Percentiles rank a stretch among this genome's conserved stretches.
phyloP scores from a whole-genome alignment of 441 rosid species.

The Syzygium syzygioides region DNA sequence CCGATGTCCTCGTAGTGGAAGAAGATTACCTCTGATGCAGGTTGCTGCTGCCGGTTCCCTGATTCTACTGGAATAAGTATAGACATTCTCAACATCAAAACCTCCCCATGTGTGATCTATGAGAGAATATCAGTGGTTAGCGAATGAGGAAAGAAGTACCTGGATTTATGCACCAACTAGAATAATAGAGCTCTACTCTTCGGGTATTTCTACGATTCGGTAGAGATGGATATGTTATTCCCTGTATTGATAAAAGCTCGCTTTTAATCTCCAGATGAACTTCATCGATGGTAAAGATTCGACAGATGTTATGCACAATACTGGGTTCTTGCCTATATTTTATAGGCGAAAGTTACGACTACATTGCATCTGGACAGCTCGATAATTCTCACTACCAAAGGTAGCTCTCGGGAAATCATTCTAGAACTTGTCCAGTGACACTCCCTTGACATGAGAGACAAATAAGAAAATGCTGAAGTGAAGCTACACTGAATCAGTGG shows the following conservation, averaged over 20 bases:
- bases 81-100: neutral
- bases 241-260: neutral
- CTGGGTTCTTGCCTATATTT: neutral
- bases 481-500: neutral
- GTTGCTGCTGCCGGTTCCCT: neutral
- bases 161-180: slow-evolving; percentile 11
- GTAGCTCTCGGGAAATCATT: neutral
- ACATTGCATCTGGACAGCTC: neutral
- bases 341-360: neutral
- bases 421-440: neutral
- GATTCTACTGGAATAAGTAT: neutral
- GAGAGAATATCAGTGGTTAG: neutral
- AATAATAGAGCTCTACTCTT: slow-evolving; percentile 9
- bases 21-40: slow-evolving; percentile 14
- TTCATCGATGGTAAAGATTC: neutral
- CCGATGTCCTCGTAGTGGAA: slow-evolving; percentile 16
- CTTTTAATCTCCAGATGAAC: neutral
- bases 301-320: neutral
- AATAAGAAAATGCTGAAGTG: neutral
- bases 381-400: neutral
- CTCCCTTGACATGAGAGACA: neutral
- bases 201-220: neutral
- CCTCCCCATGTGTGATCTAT: neutral
- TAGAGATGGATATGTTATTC: neutral
- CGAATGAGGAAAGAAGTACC: neutral